phyloP scores from a whole-genome alignment of 306 rosid species.

The Carpinus fangiana region DNA sequence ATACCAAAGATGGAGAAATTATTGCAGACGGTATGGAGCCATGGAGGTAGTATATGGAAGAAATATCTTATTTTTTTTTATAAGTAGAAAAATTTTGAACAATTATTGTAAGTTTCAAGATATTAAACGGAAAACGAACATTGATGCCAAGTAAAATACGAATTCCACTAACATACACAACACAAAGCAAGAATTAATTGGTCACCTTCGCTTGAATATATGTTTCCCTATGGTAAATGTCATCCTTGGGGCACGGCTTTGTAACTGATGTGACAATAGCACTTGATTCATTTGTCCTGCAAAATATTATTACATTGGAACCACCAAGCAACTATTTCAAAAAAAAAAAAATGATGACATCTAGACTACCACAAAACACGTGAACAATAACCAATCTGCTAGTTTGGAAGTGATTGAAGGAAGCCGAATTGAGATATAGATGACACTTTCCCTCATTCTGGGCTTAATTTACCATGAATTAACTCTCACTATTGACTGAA shows the following conservation, averaged over 20 bases:
- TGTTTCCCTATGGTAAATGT: constrained; percentile 69
- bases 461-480: not conserved
- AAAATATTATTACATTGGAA: constrained; percentile 27
- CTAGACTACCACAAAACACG: constrained; percentile 1
- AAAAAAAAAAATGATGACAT: not conserved
- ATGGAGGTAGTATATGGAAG: not conserved
- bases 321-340: not conserved
- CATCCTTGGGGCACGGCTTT: constrained; percentile 67
- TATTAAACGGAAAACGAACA: not conserved
- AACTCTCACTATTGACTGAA: not conserved
- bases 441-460: not conserved
- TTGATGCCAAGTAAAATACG: constrained; percentile 14
- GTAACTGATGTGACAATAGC: constrained; percentile 30
- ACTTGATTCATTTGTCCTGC: constrained; percentile 55
- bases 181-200: not conserved
- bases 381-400: not conserved
- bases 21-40: not conserved
- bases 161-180: constrained; percentile 15
- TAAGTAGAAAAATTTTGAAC: too few relatives aligned
- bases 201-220: constrained; percentile 91
- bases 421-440: not conserved
- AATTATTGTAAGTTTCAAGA: not conserved
- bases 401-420: not conserved
- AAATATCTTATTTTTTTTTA: too few relatives aligned
- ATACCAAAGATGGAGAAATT: not conserved